These are phyloP conservation scores for Hypoxylon sp. DNA, from an alignment of 2,329 filamentous ascomycete species.

Conservation along the genomic window DNA sequence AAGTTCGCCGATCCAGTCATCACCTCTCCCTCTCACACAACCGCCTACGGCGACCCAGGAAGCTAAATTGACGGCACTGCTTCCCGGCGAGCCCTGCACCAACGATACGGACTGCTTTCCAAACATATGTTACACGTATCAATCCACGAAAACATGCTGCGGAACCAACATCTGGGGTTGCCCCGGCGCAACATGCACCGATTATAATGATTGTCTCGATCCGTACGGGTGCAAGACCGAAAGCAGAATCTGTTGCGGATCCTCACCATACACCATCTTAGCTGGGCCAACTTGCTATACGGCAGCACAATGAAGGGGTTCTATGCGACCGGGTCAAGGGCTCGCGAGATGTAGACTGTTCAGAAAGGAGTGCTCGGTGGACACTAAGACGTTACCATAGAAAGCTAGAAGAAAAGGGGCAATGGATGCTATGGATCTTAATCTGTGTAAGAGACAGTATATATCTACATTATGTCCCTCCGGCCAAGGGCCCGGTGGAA, in stretches of 20 bases:
- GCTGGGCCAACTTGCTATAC: neutral
- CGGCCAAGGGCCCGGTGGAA: too few relatives aligned
- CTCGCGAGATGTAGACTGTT: too few relatives aligned
- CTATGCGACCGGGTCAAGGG: too few relatives aligned
- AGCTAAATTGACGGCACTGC: neutral
- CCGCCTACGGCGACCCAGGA: neutral
- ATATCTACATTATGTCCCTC: too few relatives aligned
- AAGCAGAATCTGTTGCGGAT: neutral
- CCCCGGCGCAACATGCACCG: neutral
- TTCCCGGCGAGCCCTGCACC: neutral
- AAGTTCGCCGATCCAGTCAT: neutral
- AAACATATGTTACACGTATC: constrained; percentile 1
- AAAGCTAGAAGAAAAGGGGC: neutral
- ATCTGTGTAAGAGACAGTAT: too few relatives aligned
- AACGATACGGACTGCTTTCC: neutral
- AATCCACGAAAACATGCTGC: neutral
- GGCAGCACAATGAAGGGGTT: neutral
- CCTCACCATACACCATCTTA: neutral
- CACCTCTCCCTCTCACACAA: neutral
- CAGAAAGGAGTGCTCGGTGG: too few relatives aligned
- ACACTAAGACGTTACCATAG: too few relatives aligned
- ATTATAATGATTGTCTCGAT: neutral
- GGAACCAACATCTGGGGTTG: neutral
- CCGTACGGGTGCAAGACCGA: neutral
- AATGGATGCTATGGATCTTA: neutral